Evolutionary conservation across 345 rosid species (phyloP).

Genomic region (Litchi chinensis): DNA sequence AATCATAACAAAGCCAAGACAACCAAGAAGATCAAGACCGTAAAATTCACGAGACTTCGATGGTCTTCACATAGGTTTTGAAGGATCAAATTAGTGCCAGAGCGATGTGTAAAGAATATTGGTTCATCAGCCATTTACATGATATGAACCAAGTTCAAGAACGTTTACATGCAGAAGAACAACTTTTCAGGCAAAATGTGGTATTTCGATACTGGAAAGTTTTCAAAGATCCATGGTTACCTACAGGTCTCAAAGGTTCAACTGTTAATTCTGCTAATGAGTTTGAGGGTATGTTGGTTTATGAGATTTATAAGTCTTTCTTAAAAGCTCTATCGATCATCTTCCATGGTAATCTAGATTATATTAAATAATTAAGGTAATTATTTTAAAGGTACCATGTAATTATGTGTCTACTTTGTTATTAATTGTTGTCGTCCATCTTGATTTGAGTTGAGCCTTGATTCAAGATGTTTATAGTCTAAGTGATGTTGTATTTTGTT

Average conservation of each 20-base stretch:
- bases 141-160: conserved; percentile 34
- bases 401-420: too few species aligned
- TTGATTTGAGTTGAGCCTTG: too few species aligned
- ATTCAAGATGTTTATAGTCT: too few species aligned
- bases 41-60: conserved; percentile 20
- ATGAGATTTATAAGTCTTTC: conserved; percentile 40
- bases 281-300: conserved; percentile 35
- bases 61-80: conserved; percentile 31
- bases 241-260: conserved; percentile 21
- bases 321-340: conserved; percentile 21
- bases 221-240: conserved; percentile 34
- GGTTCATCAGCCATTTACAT: conserved; percentile 25
- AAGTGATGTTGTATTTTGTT: background rate
- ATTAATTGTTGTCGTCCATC: too few species aligned
- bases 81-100: conserved; percentile 35
- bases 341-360: background rate
- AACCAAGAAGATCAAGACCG: conserved; percentile 22
- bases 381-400: too few species aligned
- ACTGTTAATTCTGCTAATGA: conserved; percentile 23
- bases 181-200: conserved; percentile 32
- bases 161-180: conserved; percentile 37
- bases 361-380: too few species aligned
- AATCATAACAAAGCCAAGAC: background rate
- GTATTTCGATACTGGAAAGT: conserved; percentile 14
- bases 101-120: conserved; percentile 21